Percentiles rank a stretch among this genome's conserved stretches.
phyloP scores from a whole-genome alignment of 306 rosid genomes.

The Quercus aquifolioides region DNA sequence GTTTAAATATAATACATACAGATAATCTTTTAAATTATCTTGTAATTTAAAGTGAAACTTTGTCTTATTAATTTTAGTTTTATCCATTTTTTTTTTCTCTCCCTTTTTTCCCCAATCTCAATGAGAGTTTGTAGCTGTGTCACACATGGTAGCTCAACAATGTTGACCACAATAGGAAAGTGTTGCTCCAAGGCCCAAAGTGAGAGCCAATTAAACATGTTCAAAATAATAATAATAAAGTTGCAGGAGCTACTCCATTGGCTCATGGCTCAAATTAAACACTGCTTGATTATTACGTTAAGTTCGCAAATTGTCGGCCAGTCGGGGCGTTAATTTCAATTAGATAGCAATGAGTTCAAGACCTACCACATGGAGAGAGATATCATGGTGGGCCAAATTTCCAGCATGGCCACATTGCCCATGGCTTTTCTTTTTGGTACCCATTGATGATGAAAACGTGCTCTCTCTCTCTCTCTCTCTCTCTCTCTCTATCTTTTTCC shows the following conservation, averaged over 20 bases:
- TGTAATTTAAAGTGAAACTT: no score
- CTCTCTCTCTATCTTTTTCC: background rate
- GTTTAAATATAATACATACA: no score
- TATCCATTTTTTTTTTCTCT: no score
- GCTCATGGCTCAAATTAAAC: background rate
- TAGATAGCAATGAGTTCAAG: background rate
- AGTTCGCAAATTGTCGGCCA: conserved; percentile 20
- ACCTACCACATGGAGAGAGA: conserved; percentile 22
- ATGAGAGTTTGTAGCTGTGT: no score
- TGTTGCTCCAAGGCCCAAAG: background rate
- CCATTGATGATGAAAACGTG: conserved; percentile 29
- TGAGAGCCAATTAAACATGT: background rate
- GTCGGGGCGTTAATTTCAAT: conserved; percentile 15
- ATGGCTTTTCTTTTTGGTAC: conserved; percentile 14
- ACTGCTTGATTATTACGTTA: conserved; percentile 8
- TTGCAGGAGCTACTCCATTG: background rate
- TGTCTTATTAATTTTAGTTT: no score
- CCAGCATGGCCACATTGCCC: conserved; percentile 42
- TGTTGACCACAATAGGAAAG: background rate
- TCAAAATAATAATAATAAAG: background rate
- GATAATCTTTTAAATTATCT: no score
- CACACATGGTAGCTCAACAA: background rate
- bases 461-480: background rate
- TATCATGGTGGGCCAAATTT: conserved; percentile 33
- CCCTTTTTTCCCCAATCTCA: no score